Evolutionary conservation across 306 rosid species (phyloP).

Genomic region (Cucumis hystrix): DNA sequence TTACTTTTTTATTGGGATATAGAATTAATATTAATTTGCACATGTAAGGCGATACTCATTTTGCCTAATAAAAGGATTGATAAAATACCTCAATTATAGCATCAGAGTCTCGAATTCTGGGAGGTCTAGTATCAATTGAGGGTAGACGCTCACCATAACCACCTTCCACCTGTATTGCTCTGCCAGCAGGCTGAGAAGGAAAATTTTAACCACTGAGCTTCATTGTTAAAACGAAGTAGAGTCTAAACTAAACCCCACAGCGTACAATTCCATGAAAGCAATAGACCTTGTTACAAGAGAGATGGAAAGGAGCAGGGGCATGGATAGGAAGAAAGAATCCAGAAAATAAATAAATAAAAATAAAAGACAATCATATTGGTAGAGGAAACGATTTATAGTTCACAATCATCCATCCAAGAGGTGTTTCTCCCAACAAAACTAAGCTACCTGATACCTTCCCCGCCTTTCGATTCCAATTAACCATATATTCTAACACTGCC

Average conservation of each 20-base stretch:
- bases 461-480: not conserved
- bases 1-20: slow-evolving; percentile 5
- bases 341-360: not conserved
- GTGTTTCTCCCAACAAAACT: not conserved
- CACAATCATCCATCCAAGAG: not conserved
- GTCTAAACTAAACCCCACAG: not conserved
- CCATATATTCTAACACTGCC: not conserved
- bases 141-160: slow-evolving; percentile 96
- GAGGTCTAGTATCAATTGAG: slow-evolving; percentile 89
- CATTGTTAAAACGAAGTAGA: not conserved
- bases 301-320: not conserved
- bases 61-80: slow-evolving; percentile 8
- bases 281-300: not conserved
- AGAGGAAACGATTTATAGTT: not conserved
- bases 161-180: slow-evolving; percentile 99
- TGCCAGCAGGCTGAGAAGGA: slow-evolving; percentile 86
- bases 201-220: slow-evolving; percentile 13
- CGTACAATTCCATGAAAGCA: not conserved
- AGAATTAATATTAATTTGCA: slow-evolving; percentile 2
- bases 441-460: not conserved
- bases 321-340: not conserved
- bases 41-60: not conserved
- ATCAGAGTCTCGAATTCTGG: slow-evolving; percentile 89
- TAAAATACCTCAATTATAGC: slow-evolving; percentile 89
- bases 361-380: not conserved